Evolutionary conservation across 176 grass and related monocot genomes (phyloP), one percentile per base, ranked within the genome.

Genomic region (Dactylis glomerata): DNA sequence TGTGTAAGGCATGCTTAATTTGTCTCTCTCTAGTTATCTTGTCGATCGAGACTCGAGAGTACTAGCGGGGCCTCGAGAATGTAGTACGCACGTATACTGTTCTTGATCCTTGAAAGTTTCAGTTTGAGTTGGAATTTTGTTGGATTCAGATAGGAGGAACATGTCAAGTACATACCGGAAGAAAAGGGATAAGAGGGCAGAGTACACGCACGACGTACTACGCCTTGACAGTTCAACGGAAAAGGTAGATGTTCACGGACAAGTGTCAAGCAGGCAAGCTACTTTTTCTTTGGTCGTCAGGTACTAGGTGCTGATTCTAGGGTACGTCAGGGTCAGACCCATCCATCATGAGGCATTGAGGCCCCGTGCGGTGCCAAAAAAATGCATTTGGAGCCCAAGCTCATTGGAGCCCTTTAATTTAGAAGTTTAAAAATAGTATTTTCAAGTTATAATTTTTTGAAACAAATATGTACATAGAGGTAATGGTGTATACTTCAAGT

Each of bases 161-260:
- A 22, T 75, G 72, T 9, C 72, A 75, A 72, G 68, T 71, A 70
- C 67, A 27, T 50, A 31, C 26, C 15, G 45, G 27, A 74, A 74
- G 45, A 31, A 51, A 51, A 19, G 27, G 24, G 70, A 73, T 74
- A 50, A 74, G 44, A 51, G 16, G 45, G 27, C 14, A 46, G 24
- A 28, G 69, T 73, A 73, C 41, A 47, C 41, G 41, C 14, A 73
- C 42, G 41, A 73, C 70, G 70, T 73, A 34, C 54, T 3, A 78
- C 32, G 71, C 5, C 11, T 12, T 55, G 86, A 76, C 72, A 77
- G 61, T 82, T 77, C 28, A 87, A 82, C 71, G 49, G 73, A 87
- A 83, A 83, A 82, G 28, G 28, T 26, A 16, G 72, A 73, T 44
- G 38, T 46, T n/a, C 71, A 30, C 33, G 78, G 82, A 82, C 86